Conservation (phyloP, 331 rosid species). For the Acacia concinna region DNA sequence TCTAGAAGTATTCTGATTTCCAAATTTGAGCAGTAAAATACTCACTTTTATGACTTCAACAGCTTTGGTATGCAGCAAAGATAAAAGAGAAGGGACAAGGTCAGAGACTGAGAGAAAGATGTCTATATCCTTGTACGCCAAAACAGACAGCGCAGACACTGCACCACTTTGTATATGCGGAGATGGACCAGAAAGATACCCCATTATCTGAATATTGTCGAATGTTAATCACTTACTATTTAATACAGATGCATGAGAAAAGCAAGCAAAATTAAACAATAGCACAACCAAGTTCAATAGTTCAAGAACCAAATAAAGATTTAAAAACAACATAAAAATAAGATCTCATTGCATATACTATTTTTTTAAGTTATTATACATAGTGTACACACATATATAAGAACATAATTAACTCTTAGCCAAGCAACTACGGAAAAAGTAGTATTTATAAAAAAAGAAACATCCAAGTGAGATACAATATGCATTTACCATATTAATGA, state of each 20-base stretch:
- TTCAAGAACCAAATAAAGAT: not conserved
- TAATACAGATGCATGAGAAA: conserved; percentile 16
- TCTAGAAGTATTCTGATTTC: conserved; percentile 23
- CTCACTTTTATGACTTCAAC: conserved; percentile 81
- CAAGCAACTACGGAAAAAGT: not conserved
- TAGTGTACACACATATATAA: not conserved
- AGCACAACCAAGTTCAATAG: not conserved
- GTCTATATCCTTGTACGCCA: conserved; percentile 67
- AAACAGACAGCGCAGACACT: conserved; percentile 80
- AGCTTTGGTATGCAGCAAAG: conserved; percentile 77
- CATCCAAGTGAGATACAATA: conserved; percentile 24
- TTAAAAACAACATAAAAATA: not conserved
- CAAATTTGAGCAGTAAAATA: conserved; percentile 19
- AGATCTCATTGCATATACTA: not conserved
- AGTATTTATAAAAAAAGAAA: not conserved
- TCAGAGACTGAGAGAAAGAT: conserved; percentile 64
- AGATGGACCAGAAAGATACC: conserved; percentile 85
- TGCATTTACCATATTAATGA: conserved; percentile 77
- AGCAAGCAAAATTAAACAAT: not conserved
- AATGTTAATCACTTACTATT: conserved; percentile 14
- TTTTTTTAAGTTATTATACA: not conserved
- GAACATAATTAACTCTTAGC: not conserved
- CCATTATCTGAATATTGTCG: conserved; percentile 69
- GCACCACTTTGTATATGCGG: conserved; percentile 96
- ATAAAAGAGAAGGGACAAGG: conserved; percentile 73